Evolutionary conservation across 805 yeast genomes (phyloP), one percentile per base, ranked within the genome.

Genomic region (Metschnikowia borealis): DNA sequence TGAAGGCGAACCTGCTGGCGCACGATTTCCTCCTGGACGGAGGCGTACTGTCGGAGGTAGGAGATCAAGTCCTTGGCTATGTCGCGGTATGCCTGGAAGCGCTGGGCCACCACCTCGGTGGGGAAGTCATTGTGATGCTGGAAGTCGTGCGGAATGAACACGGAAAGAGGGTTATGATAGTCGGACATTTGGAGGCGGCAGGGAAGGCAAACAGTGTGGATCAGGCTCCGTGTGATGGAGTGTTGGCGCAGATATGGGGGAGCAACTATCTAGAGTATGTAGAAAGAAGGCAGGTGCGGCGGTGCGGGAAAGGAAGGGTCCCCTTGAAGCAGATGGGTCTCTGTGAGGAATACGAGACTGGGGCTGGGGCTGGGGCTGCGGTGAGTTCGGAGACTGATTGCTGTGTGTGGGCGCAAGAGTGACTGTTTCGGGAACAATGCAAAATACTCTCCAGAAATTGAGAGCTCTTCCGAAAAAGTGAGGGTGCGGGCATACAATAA

Each of bases 51-150:
- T 54, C 79, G 80, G 54, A 92, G 74, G 62, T 92, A 92, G 43
- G 78, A 80, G 18, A 88, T 77, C 49, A 92, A 69, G 34, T 92
- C 85, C 54, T 83, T 82, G 50, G 90, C 83, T 49, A 91, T 81
- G 38, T 80, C 77, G 51, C 96, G 75, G 97, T 97, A 92, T 2
- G 95, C 85, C 45, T 83, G 78, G 65, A 92, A 91, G 54, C 98
- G 75, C 29, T 81, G 77, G 2, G 96, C 94, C 52, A 92, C 73
- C 6, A 87, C 80, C 51, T 91, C 97, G 1, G 97, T 90, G 10
- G 98, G 98, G 51, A 60, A 72, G 43, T 73, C 77, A 29, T 61
- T 58, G n/a, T 62, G 65, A 15, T 56, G 48, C 43, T 55, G 53
- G 54, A 73, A 73, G 37, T 62, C 62, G 58, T 68, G 67, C 26